These are phyloP conservation scores for Ascochyta viciae-villosae DNA, from an alignment of 2,329 filamentous ascomycete genomes.

Conservation along the genomic window DNA sequence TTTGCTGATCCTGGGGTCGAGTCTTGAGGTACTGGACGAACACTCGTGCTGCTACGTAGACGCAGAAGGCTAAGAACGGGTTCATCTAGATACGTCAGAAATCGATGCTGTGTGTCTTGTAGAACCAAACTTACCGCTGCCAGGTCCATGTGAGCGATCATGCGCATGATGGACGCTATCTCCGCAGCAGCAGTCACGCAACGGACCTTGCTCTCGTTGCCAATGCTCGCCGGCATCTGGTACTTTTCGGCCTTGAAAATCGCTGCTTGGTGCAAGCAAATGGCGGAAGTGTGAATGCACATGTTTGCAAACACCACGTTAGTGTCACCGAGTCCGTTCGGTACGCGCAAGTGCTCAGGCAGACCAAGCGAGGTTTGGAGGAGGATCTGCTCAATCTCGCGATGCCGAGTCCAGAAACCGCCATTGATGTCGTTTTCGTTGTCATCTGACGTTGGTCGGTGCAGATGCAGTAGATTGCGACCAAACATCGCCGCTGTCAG, in stretches of 20 bases:
- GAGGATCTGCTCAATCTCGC: constrained; percentile 86
- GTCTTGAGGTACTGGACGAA: constrained; percentile 98
- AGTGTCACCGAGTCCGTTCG: constrained; percentile 74
- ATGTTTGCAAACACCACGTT: constrained; percentile 96
- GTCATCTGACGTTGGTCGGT: constrained; percentile 82
- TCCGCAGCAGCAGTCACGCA: constrained; percentile 94
- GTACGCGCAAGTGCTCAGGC: constrained; percentile 81
- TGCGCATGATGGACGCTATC: constrained; percentile 93
- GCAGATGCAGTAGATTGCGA: constrained; percentile 87
- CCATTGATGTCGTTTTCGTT: constrained; percentile 88
- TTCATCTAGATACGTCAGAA: constrained; percentile 72
- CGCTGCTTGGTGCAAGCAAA: constrained; percentile 96
- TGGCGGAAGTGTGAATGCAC: constrained; percentile 94
- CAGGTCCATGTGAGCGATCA: constrained; percentile 89
- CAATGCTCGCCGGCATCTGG: constrained; percentile 75
- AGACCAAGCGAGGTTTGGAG: constrained; percentile 85
- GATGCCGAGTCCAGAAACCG: constrained; percentile 94
- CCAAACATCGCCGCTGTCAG: constrained; percentile 91
- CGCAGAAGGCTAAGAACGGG: constrained; percentile 91
- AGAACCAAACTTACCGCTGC: constrained; percentile 67
- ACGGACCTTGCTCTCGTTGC: constrained; percentile 87
- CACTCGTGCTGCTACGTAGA: constrained; percentile 94
- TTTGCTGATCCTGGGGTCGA: constrained; percentile 81
- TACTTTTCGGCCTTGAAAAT: constrained; percentile 98
- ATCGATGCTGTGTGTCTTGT: background rate